Base-by-base conservation (phyloP, 305 asterid species). In the Fraxinus sp. region DNA sequence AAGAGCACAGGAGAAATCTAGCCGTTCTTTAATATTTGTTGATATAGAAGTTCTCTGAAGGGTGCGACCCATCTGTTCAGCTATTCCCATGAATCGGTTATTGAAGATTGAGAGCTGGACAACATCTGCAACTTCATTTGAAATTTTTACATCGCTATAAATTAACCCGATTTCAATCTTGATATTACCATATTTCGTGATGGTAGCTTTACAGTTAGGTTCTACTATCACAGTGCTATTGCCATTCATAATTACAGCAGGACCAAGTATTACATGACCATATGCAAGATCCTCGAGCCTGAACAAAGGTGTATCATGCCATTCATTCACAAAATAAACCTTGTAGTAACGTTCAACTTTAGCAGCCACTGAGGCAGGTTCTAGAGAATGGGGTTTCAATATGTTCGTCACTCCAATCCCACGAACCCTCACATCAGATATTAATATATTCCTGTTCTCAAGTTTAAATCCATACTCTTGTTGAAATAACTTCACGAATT, bases 61-160 rank as follows among this genome's bases (percentile, higher is more conserved):
- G 73, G 99, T 96, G 32, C 99, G 94, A 1, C 99, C 99, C 99
- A 96, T 96, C 91, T 96, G 99, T 84, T 96, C 99, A 28, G 99
- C 99, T 83, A 96, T 96, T 28, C 99, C 98, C 98, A 96, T 96
- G 84, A 93, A 96, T 83, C 98, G 86, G 81, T 96, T 95, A 74
- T 94, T 96, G 92, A 96, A 96, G 83, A 96, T 96, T 2, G 99
- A 94, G 62, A 96, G 95, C 77, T 94, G 99, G 83, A 96, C 99
- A 78, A 96, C 99, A 83, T 96, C 98, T 39, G 98, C 99, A 78
- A 96, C 93, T 74, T 91, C 93, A 79, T 89, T 97, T 9, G 91
- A 83, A 49, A 89, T 82, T 82, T 90, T 88, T 32, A 81, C 84
- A 6, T 82, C 83, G 44, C 74, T 84, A 30, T 80, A 82, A 66